Evolutionary conservation across 192 early-diverging fungal species (phyloP).

Genomic region (Coemansia sp.): DNA sequence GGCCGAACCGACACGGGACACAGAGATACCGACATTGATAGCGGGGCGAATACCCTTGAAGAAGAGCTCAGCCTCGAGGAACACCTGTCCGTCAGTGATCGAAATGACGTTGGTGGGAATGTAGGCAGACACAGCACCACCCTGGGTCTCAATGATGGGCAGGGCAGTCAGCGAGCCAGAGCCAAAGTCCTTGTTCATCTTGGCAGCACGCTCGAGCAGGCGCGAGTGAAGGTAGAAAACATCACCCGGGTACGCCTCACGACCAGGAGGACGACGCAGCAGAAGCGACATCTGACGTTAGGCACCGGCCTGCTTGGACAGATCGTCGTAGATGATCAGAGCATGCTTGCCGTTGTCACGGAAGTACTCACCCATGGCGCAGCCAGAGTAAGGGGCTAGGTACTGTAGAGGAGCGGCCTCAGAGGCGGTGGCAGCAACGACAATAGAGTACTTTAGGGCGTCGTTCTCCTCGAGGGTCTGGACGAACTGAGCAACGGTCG

Average conservation of each 20-base stretch:
- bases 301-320: constrained; percentile 99
- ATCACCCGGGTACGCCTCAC: constrained; percentile 99
- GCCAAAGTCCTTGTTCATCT: constrained; percentile 97
- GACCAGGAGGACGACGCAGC: constrained; percentile 99
- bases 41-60: constrained; percentile 99
- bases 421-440: constrained; percentile 98
- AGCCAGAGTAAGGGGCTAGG: constrained; percentile 97
- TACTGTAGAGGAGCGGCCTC: constrained; percentile 99
- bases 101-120: constrained; percentile 99
- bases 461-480: constrained; percentile 98
- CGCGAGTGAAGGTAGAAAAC: constrained; percentile 99
- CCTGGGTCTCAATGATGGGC: constrained; percentile 99
- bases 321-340: constrained; percentile 97
- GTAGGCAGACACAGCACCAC: constrained; percentile 99
- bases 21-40: constrained; percentile 99
- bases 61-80: constrained; percentile 99
- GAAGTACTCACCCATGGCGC: constrained; percentile 98
- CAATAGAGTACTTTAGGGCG: constrained; percentile 97
- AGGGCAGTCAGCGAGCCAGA: constrained; percentile 97
- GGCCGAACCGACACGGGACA: constrained; percentile 99
- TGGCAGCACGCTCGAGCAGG: constrained; percentile 98
- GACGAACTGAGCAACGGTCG: constrained; percentile 98
- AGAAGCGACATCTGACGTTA: constrained; percentile 99
- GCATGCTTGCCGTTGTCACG: constrained; percentile 98
- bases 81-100: constrained; percentile 99